These are phyloP conservation scores for Sporisorium reilianum DNA, from an alignment of 1,284 basidiomycete species.

Conservation along the genomic window DNA sequence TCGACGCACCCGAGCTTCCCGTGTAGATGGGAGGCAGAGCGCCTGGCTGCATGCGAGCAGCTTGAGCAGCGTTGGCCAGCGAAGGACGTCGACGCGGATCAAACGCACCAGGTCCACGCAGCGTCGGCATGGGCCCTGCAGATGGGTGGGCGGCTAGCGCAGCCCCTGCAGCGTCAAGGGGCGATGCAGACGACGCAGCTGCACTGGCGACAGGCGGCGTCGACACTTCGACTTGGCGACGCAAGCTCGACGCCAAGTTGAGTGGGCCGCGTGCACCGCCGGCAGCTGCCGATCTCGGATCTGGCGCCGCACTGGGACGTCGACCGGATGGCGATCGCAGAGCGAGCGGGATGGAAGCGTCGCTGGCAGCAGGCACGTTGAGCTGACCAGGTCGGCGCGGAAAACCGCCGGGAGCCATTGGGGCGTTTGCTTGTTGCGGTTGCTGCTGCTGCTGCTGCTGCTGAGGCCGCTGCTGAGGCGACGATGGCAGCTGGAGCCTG, in stretches of 20 bases:
- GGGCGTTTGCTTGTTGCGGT: conserved; percentile 5
- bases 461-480: conserved; percentile 31
- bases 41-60: conserved; percentile 24
- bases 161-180: conserved; percentile 37
- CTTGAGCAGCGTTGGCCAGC: conserved; percentile 8
- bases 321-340: conserved; percentile 55
- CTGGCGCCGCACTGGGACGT: conserved; percentile 57
- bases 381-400: conserved; percentile 39
- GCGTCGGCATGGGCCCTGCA: background rate
- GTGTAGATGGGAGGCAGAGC: conserved; percentile 40
- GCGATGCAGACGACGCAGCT: conserved; percentile 11
- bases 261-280: conserved; percentile 18
- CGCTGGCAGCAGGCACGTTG: conserved; percentile 23
- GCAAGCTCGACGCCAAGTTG: conserved; percentile 55
- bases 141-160: conserved; percentile 6
- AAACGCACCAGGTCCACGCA: conserved; percentile 41
- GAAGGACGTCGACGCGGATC: conserved; percentile 46
- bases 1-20: conserved; percentile 14
- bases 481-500: conserved; percentile 26
- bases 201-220: conserved; percentile 26
- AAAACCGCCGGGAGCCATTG: background rate
- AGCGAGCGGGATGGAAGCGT: conserved; percentile 40
- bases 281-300: conserved; percentile 36
- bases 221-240: conserved; percentile 56
- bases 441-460: conserved; percentile 12